Evolutionary conservation across 1,139 yeast genomes (phyloP).

Genomic region (Starmera stellimalicola): DNA sequence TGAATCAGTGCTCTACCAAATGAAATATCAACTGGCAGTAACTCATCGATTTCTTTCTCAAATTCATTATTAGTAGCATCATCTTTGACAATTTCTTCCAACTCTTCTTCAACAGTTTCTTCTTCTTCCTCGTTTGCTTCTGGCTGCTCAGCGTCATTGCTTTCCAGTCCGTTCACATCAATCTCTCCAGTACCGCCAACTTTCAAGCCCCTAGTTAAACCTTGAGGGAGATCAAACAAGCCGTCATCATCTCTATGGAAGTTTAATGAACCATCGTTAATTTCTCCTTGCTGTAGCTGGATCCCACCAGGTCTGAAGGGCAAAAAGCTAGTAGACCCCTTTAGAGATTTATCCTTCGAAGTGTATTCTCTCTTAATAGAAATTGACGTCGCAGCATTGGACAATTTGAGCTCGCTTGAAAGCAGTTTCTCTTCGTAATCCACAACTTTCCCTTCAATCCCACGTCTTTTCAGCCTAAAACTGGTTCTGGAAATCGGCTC

Average conservation of each 20-base stretch:
- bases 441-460: constrained; percentile 61
- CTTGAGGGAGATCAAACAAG: constrained; percentile 74
- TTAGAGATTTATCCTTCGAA: constrained; percentile 48
- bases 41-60: constrained; percentile 52
- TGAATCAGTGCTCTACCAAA: constrained; percentile 32
- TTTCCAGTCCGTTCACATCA: constrained; percentile 8
- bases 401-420: constrained; percentile 37
- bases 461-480: constrained; percentile 57
- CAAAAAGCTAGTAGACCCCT: constrained; percentile 65
- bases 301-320: constrained; percentile 96
- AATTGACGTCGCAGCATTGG: constrained; percentile 58
- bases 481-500: constrained; percentile 44
- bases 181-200: constrained; percentile 4
- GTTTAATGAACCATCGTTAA: constrained; percentile 19
- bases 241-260: constrained; percentile 69
- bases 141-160: neutral
- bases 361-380: constrained; percentile 64
- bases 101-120: constrained; percentile 19
- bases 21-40: constrained; percentile 59
- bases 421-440: constrained; percentile 55
- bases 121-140: constrained; percentile 19
- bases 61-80: constrained; percentile 6
- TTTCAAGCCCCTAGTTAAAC: constrained; percentile 62
- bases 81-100: constrained; percentile 20
- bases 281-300: constrained; percentile 25